Evolutionary conservation across 345 rosid genomes (phyloP).

Genomic region (Citrus hindsii): DNA sequence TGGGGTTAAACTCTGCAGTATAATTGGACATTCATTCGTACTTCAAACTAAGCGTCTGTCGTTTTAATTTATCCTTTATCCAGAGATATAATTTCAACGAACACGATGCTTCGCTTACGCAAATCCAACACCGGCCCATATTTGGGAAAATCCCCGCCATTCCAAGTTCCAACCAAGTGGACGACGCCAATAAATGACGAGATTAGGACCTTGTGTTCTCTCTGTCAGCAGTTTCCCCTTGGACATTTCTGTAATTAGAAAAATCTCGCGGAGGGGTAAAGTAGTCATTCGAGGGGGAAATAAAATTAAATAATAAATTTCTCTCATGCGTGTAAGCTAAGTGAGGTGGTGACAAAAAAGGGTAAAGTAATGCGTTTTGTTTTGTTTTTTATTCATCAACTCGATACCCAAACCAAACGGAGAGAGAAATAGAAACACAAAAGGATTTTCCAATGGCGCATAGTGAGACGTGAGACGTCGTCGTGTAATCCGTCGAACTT

Average conservation of each 20-base stretch:
- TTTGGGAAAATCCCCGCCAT: not conserved
- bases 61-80: not conserved
- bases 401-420: not conserved
- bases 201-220: not conserved
- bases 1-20: no score
- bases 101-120: not conserved
- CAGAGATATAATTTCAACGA: not conserved
- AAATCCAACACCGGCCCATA: not conserved
- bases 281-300: not conserved
- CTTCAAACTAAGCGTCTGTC: accelerated
- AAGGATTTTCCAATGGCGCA: not conserved
- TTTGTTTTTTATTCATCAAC: slow-evolving; percentile 31
- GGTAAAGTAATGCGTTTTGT: slow-evolving; percentile 25
- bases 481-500: not conserved
- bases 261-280: not conserved
- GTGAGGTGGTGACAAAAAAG: not conserved
- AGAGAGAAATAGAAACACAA: not conserved
- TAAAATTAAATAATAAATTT: not conserved
- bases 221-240: not conserved
- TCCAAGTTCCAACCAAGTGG: not conserved
- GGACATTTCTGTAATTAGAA: not conserved
- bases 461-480: slow-evolving; percentile 9
- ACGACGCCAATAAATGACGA: not conserved
- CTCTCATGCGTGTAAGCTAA: slow-evolving; percentile 24
- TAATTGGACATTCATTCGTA: not conserved